Base-by-base conservation (phyloP, 345 rosid species). In the Erysimum cheiranthoides region DNA sequence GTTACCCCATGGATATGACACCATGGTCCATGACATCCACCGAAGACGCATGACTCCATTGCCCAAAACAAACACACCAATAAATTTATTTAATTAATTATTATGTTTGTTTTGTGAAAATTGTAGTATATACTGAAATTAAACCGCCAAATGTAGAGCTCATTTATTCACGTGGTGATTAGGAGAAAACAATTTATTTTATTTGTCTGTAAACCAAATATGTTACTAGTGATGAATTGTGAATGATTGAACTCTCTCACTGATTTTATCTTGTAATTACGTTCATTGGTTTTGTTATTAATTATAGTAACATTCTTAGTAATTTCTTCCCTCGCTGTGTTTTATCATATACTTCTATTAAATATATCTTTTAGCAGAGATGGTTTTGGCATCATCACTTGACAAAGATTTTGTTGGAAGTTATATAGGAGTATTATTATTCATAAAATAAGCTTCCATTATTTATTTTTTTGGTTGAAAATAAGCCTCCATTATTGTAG, bases 1-100 rank as follows among this genome's bases (percentile, higher is more conserved):
- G 99, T 63, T 95, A 95, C 68, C 99, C 99, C 5, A 95, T 92
- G 96, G 99, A 95, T 81, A 90, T 95, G 99, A 88, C 99, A 3
- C 97, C 99, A 4, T 92, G 98, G 97, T 84, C 83, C 59, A 95
- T 95, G 3, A 82, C 92, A 36, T 28, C 80, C 56, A 75, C 73
- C n/a, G 79, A 67, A 60, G 79, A 75, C 11, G 75, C 64, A 61
- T 76, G 79, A 75, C 18, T 14, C 63, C 61, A 67, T 39, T 9
- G 54, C 4, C 43, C 27, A 25, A 54, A 74, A 13, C 34, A 36
- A 57, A 36, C 9, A 40, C 43, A 67, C 53, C 73, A 50, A 50
- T 68, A 38, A 28, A 6, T 38, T 75, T 59, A 66, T 74, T 56
- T 6, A 43, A 39, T 56, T 6, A 43, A 39, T 49, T 58, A 60